Percentiles rank a stretch among this genome's conserved stretches.
Evolutionary conservation across 1,284 basidiomycete genomes (phyloP).

Genomic region (Ganoderma lucidum): DNA sequence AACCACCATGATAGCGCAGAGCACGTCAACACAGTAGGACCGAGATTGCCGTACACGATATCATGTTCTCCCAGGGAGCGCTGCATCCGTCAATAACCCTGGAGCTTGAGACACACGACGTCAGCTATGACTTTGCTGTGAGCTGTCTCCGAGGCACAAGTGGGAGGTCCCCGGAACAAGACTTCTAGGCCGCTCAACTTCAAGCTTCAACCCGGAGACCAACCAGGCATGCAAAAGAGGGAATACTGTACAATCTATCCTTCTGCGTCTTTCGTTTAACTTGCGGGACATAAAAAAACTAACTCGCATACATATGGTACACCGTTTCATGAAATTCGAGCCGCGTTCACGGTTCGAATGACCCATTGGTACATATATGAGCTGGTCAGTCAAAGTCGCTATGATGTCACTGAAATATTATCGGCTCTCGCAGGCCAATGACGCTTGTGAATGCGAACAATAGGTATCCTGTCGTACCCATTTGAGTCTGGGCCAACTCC

Average conservation of each 20-base stretch:
- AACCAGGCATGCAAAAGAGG: background rate
- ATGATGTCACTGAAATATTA: slow-evolving; percentile 1
- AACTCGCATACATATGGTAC: background rate
- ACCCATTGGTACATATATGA: background rate
- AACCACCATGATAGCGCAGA: background rate
- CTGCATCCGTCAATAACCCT: background rate
- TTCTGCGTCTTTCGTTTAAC: background rate
- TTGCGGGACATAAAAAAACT: background rate
- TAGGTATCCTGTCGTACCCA: background rate
- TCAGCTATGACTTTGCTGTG: background rate
- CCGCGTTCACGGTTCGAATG: background rate
- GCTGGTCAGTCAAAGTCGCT: background rate
- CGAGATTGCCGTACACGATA: background rate
- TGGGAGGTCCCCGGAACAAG: background rate
- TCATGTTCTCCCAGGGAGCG: background rate
- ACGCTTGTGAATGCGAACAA: background rate
- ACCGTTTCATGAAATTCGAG: background rate
- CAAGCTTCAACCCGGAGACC: background rate
- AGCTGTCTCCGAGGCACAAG: background rate
- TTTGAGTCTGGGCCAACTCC: background rate
- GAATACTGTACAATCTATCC: background rate
- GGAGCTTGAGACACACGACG: background rate
- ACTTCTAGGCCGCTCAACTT: background rate
- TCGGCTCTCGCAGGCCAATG: background rate
- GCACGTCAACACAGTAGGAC: background rate